These are phyloP conservation scores for Exophiala sideris DNA, from an alignment of 2,329 filamentous ascomycete genomes.

Conservation along the genomic window DNA sequence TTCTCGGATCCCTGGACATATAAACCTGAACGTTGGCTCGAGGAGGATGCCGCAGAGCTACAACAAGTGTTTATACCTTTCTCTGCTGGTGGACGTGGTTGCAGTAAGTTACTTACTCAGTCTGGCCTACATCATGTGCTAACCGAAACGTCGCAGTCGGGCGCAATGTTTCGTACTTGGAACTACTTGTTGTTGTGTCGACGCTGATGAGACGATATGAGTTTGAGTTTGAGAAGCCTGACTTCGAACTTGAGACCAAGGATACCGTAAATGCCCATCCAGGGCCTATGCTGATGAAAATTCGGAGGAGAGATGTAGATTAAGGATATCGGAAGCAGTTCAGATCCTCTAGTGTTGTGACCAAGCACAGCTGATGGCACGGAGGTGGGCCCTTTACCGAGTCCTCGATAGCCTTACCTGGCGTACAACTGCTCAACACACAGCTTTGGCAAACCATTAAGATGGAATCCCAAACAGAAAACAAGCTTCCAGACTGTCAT, in stretches of 20 bases:
- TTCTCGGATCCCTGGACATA: conserved; percentile 47
- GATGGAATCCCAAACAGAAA: too few species aligned
- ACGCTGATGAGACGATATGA: conserved; percentile 43
- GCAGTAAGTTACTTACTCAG: conserved; percentile 30
- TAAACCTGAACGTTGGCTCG: conserved; percentile 43
- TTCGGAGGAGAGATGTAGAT: neutral
- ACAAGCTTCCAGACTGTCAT: too few species aligned
- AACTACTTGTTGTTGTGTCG: conserved; percentile 45
- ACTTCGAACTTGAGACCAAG: conserved; percentile 29
- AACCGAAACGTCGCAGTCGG: conserved; percentile 10
- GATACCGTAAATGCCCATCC: conserved; percentile 7
- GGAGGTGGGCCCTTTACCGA: too few species aligned
- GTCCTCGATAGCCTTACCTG: too few species aligned
- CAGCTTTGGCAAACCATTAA: too few species aligned
- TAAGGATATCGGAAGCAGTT: neutral
- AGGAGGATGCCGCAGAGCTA: conserved; percentile 29
- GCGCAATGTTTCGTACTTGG: conserved; percentile 42
- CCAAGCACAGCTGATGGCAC: too few species aligned
- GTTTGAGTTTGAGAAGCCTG: conserved; percentile 33
- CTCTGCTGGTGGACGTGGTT: conserved; percentile 37
- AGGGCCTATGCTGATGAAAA: neutral
- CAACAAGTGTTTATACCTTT: conserved; percentile 37
- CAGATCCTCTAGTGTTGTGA: too few species aligned
- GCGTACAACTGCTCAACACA: too few species aligned
- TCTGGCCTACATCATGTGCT: neutral